These are phyloP conservation scores for Suillus occidentalis DNA, from an alignment of 768 basidiomycete genomes.

Conservation along the genomic window DNA sequence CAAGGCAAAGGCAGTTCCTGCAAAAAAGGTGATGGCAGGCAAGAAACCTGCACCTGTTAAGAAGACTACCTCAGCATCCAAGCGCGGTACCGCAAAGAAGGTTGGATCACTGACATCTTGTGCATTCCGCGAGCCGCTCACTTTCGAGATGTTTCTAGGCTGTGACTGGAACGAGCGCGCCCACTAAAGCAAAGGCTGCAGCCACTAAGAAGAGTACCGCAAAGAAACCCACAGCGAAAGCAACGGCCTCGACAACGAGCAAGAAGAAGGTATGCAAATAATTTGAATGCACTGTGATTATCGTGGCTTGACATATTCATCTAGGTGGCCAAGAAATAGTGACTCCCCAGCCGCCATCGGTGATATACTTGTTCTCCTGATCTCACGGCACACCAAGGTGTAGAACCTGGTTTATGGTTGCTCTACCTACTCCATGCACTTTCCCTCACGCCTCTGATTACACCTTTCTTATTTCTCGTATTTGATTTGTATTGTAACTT, in stretches of 20 bases:
- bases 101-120: slow-evolving; percentile 28
- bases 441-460: not conserved
- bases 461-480: slow-evolving; percentile 10
- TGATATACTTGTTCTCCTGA: slow-evolving; percentile 4
- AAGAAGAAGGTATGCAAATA: slow-evolving; percentile 22
- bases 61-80: slow-evolving; percentile 42
- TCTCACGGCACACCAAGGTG: slow-evolving; percentile 6
- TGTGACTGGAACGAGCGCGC: slow-evolving; percentile 48
- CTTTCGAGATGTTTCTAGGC: slow-evolving; percentile 36
- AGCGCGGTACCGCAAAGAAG: slow-evolving; percentile 65
- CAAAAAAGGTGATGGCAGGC: slow-evolving; percentile 34
- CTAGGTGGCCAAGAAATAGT: slow-evolving; percentile 3
- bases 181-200: slow-evolving; percentile 33
- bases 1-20: slow-evolving; percentile 27
- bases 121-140: not conserved
- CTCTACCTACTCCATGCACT: slow-evolving; percentile 7
- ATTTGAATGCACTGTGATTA: slow-evolving; percentile 2
- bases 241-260: slow-evolving; percentile 9
- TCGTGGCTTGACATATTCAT: slow-evolving; percentile 20
- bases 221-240: slow-evolving; percentile 25
- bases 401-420: not conserved
- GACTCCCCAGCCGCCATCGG: not conserved
- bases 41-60: slow-evolving; percentile 36
- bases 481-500: slow-evolving; percentile 12
- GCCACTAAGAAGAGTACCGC: slow-evolving; percentile 35